Conservation (phyloP, 805 yeast genomes). For the Komagataella populi region DNA sequence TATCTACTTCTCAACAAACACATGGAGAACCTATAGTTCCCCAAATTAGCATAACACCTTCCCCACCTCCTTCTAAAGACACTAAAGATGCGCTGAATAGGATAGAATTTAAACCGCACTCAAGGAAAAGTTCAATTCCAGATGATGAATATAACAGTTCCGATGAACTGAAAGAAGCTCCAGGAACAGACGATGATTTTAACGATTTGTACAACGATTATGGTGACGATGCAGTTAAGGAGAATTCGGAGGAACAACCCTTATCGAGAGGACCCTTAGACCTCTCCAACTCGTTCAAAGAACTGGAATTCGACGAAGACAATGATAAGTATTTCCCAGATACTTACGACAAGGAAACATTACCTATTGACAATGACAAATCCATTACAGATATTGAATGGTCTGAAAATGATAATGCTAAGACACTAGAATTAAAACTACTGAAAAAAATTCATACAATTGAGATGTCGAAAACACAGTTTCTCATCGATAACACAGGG, state of each 20-base stretch:
- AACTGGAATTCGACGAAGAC: background rate
- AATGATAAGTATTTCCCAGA: background rate
- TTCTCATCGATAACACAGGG: constrained; percentile 26
- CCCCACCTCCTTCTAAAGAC: background rate
- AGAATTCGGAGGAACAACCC: background rate
- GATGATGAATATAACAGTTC: background rate
- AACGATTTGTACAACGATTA: constrained; percentile 15
- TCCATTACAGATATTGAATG: constrained; percentile 34
- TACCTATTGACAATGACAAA: background rate
- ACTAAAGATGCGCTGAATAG: background rate
- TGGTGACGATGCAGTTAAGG: background rate
- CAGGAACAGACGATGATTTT: constrained; percentile 6
- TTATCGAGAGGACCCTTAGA: background rate
- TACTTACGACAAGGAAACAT: background rate
- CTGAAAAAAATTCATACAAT: constrained; percentile 43
- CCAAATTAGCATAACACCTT: background rate
- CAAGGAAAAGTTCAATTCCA: background rate
- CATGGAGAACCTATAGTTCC: background rate
- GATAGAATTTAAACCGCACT: background rate
- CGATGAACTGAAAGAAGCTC: background rate
- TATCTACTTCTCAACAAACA: background rate
- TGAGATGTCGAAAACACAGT: constrained; percentile 48
- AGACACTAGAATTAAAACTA: constrained; percentile 41
- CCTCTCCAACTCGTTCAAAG: background rate
- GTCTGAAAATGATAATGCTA: constrained; percentile 55